phyloP scores from a whole-genome alignment of 768 basidiomycete genomes.

The Goffeauzyma gilvescens region DNA sequence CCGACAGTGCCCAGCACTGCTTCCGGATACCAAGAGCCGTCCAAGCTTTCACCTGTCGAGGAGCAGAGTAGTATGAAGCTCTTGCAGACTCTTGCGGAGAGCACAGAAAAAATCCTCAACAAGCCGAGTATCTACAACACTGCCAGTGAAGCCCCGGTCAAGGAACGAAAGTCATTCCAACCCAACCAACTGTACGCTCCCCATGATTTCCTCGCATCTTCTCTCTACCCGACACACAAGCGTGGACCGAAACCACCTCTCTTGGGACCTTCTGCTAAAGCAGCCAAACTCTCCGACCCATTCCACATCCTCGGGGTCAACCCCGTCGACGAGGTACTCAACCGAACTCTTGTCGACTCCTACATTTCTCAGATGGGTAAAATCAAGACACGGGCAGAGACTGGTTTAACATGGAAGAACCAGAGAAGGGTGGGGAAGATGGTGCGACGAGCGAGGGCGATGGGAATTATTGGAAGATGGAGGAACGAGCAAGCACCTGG shows the following conservation, averaged over 20 bases:
- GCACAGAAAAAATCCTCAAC: too few species aligned
- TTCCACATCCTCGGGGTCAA: conserved; percentile 56
- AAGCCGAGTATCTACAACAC: too few species aligned
- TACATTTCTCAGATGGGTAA: conserved; percentile 35
- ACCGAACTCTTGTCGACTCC: conserved; percentile 15
- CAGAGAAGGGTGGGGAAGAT: conserved; percentile 68
- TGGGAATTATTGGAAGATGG: conserved; percentile 48
- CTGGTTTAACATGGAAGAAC: conserved; percentile 53
- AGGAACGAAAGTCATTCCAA: too few species aligned
- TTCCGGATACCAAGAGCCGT: too few species aligned
- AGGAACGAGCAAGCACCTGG: too few species aligned
- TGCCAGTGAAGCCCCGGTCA: too few species aligned
- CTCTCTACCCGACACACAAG: conserved; percentile 6
- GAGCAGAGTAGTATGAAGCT: too few species aligned
- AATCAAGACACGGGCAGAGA: conserved; percentile 50
- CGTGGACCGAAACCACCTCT: conserved; percentile 29
- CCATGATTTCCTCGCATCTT: conserved; percentile 1
- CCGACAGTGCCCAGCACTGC: too few species aligned
- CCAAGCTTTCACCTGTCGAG: too few species aligned
- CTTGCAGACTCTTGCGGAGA: too few species aligned
- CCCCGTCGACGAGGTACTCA: conserved; percentile 46
- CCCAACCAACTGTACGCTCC: conserved; percentile 4
- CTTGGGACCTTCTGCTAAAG: conserved; percentile 42
- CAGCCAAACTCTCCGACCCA: conserved; percentile 44
- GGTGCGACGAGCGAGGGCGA: conserved; percentile 70